Evolutionary conservation across 179 eudicot genomes (phyloP).

Genomic region (Silene coronaria): DNA sequence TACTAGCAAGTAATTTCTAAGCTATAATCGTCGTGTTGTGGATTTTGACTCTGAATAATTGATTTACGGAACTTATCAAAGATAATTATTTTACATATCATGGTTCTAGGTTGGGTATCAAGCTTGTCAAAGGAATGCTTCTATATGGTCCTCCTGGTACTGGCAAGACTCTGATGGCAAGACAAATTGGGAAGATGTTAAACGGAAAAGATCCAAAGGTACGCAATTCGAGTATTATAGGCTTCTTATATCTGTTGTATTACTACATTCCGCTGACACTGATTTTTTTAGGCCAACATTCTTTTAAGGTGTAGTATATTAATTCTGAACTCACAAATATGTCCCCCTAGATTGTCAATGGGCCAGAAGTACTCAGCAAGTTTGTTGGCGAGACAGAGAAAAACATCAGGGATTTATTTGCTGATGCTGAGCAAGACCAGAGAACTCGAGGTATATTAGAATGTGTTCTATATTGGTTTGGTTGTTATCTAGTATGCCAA

Average conservation of each 20-base stretch:
- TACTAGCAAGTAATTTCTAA: slow-evolving; percentile 58
- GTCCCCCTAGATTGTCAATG: slow-evolving; percentile 68
- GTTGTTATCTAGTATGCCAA: not conserved
- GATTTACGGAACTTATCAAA: slow-evolving; percentile 1
- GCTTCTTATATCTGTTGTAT: slow-evolving; percentile 1
- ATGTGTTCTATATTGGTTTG: slow-evolving; percentile 31
- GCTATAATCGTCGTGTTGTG: slow-evolving; percentile 2
- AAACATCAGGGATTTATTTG: slow-evolving; percentile 95
- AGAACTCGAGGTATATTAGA: slow-evolving; percentile 65
- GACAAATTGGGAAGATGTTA: slow-evolving; percentile 94
- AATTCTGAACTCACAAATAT: not conserved
- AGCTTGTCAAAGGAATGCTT: slow-evolving; percentile 96
- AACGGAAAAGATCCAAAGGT: slow-evolving; percentile 97
- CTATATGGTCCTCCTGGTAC: slow-evolving; percentile 98
- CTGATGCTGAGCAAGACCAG: slow-evolving; percentile 96
- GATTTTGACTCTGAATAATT: not conserved
- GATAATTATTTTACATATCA: no score
- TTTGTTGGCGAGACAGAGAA: slow-evolving; percentile 99
- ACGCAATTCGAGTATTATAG: slow-evolving; percentile 10
- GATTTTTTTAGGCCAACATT: not conserved
- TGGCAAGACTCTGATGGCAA: slow-evolving; percentile 95
- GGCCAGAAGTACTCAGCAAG: slow-evolving; percentile 95
- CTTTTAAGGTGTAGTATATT: no score
- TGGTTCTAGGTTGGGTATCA: slow-evolving; percentile 81
- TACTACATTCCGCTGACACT: not conserved